Percentiles rank a stretch among this genome's conserved stretches.
Conservation (phyloP, 148 eudicot species). For the Camellia granthamiana region DNA sequence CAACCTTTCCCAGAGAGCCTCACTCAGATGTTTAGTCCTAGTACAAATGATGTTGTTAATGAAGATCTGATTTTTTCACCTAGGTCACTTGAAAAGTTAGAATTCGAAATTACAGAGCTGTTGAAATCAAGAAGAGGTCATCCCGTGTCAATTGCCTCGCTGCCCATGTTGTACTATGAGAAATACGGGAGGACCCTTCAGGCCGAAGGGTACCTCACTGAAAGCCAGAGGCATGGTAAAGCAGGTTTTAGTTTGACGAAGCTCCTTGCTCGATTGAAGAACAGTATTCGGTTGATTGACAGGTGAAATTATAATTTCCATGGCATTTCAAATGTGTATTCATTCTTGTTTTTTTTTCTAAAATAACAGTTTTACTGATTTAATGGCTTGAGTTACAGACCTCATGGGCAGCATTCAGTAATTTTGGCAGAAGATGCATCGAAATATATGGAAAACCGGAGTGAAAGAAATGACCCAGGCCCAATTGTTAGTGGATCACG, state of each 20-base stretch:
- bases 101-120: constrained; percentile 48
- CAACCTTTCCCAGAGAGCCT: constrained; percentile 34
- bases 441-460: constrained; percentile 37
- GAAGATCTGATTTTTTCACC: constrained; percentile 53
- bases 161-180: constrained; percentile 52
- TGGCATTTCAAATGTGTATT: neutral
- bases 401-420: constrained; percentile 61
- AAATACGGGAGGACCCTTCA: constrained; percentile 51
- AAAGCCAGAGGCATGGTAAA: constrained; percentile 69
- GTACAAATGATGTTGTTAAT: constrained; percentile 30
- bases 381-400: constrained; percentile 27
- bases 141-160: constrained; percentile 54
- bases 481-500: constrained; percentile 51
- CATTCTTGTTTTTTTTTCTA: too few species aligned
- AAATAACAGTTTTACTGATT: neutral
- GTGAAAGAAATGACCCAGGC: constrained; percentile 55
- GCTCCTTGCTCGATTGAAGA: constrained; percentile 54
- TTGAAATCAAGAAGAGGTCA: constrained; percentile 42
- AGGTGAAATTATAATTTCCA: constrained; percentile 24
- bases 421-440: constrained; percentile 58
- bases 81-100: constrained; percentile 45
- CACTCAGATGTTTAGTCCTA: constrained; percentile 29
- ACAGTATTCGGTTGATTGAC: constrained; percentile 42
- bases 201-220: constrained; percentile 67
- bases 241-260: constrained; percentile 68